These are phyloP conservation scores for Candida ipomoeae DNA, from an alignment of 805 yeast species.

Conservation along the genomic window DNA sequence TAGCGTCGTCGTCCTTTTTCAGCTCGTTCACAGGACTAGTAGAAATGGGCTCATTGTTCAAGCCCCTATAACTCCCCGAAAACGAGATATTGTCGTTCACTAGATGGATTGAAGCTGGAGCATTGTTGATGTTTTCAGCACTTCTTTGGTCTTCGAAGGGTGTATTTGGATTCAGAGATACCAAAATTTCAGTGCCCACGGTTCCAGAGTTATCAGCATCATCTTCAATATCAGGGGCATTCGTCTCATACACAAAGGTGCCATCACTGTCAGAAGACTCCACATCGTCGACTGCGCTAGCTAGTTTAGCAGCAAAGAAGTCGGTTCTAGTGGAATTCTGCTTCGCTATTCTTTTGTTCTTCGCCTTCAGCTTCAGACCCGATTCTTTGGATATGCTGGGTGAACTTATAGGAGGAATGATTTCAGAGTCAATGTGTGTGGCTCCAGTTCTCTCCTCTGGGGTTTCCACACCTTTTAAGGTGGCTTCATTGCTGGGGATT, in stretches of 20 bases:
- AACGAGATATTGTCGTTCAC: conserved; percentile 14
- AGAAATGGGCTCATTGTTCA: conserved; percentile 7
- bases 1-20: conserved; percentile 9
- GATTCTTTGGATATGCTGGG: conserved; percentile 7
- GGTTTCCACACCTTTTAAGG: background rate
- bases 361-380: conserved; percentile 8
- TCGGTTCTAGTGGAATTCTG: conserved; percentile 78
- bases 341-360: conserved; percentile 31
- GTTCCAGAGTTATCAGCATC: conserved; percentile 5
- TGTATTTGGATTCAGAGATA: background rate
- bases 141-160: conserved; percentile 6
- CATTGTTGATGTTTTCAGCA: conserved; percentile 12
- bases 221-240: conserved; percentile 22
- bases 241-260: conserved; percentile 87
- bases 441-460: conserved; percentile 2
- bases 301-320: conserved; percentile 90
- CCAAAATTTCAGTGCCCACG: conserved; percentile 1
- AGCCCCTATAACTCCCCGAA: conserved; percentile 12
- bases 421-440: conserved; percentile 1
- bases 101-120: conserved; percentile 11
- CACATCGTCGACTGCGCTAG: conserved; percentile 89
- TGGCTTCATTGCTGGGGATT: background rate
- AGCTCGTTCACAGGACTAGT: conserved; percentile 11
- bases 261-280: conserved; percentile 88
- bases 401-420: background rate